Evolutionary conservation across 768 basidiomycete species (phyloP).

Genomic region (Russula compacta): DNA sequence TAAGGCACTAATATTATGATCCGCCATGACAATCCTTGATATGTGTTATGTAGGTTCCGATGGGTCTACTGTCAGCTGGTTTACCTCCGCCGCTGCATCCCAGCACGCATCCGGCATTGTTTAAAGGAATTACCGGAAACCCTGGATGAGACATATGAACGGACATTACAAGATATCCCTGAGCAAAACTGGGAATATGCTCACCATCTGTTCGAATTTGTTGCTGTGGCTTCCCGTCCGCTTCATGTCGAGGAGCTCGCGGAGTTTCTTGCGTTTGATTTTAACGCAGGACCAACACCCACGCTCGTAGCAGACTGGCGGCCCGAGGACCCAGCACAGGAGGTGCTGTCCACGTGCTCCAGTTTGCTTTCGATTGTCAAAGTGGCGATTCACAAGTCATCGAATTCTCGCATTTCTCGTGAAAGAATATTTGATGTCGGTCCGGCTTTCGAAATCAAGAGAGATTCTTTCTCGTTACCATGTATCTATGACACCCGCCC

Average conservation of each 20-base stretch:
- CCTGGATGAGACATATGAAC: background rate
- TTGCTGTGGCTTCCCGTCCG: background rate
- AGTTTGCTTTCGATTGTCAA: background rate
- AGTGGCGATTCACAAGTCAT: background rate
- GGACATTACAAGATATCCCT: background rate
- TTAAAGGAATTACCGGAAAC: background rate
- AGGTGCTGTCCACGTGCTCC: background rate
- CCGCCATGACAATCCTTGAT: too few relatives aligned
- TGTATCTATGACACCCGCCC: background rate
- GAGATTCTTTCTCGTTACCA: background rate
- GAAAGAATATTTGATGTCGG: background rate
- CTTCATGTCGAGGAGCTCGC: background rate
- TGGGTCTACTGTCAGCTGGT: too few relatives aligned
- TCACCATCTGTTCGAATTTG: background rate
- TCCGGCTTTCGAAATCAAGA: background rate
- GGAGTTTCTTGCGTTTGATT: background rate
- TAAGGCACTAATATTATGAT: too few relatives aligned
- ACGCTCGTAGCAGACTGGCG: background rate
- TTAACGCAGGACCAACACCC: background rate
- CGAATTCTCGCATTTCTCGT: background rate
- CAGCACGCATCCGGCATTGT: background rate
- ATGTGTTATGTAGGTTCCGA: too few relatives aligned
- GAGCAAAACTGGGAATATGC: background rate
- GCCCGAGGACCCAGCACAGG: background rate
- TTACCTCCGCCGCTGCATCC: too few relatives aligned